phyloP scores from a whole-genome alignment of 306 rosid species.

The Pyrus bretschneideri region DNA sequence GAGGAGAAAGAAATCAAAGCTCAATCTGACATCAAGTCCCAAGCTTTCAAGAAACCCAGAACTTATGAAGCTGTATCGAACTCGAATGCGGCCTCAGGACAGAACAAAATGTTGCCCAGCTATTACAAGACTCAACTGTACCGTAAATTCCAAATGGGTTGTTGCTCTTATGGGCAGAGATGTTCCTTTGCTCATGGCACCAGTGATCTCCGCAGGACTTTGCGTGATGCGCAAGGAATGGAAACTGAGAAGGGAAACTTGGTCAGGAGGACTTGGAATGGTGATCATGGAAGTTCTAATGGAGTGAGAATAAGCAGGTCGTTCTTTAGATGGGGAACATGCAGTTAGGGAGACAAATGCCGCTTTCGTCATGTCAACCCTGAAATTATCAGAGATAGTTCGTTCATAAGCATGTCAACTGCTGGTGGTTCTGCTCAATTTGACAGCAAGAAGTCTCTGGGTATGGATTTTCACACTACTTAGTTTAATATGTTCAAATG shows the following conservation, averaged over 20 bases:
- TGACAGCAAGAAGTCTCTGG: background rate
- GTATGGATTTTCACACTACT: constrained; percentile 3
- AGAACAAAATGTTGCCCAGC: background rate
- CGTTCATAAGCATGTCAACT: background rate
- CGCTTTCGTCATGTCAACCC: constrained; percentile 31
- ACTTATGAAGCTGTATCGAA: background rate
- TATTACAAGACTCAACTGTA: constrained; percentile 31
- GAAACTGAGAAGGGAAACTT: background rate
- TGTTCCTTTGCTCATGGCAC: constrained; percentile 31
- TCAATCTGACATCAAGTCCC: background rate
- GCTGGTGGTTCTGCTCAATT: constrained; percentile 3
- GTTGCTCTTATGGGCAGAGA: constrained; percentile 8
- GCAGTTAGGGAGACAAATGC: constrained; percentile 32
- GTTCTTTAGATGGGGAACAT: constrained; percentile 16
- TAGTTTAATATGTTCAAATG: background rate
- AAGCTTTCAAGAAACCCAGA: constrained; percentile 6
- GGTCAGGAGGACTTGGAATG: background rate
- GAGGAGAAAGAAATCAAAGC: background rate
- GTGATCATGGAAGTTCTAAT: background rate
- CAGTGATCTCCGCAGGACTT: constrained; percentile 11
- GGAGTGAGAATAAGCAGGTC: constrained; percentile 18
- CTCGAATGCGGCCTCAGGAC: background rate
- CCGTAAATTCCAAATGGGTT: constrained; percentile 21
- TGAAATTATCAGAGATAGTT: background rate
- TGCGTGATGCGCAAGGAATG: background rate